These are phyloP conservation scores for sorghum (Sorghum bicolor) DNA, from an alignment of 176 grass and related monocot genomes.

Conservation along the genomic window Sorghum_bicolor_NCBIv3 NC_012873.2:67339001-67339500, in stretches of 20 bases:
- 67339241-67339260: constrained; percentile 43
- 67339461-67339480: constrained; percentile 22
- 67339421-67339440: constrained; percentile 48
- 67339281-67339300: constrained; percentile 37
- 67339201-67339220: constrained; percentile 50
- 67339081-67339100: constrained; percentile 35
- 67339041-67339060: neutral
- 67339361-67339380: constrained; percentile 56
- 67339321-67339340: neutral
- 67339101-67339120: constrained; percentile 38
- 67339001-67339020: constrained; percentile 13
- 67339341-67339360: constrained; percentile 24
- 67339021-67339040: neutral
- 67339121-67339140: neutral
- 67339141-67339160: constrained; percentile 53
- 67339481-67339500: neutral
- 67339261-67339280: constrained; percentile 50
- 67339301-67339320: neutral
- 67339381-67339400: constrained; percentile 45
- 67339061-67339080: constrained; percentile 21
- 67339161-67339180: constrained; percentile 58
- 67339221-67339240: constrained; percentile 53
- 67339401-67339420: constrained; percentile 61
- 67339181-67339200: constrained; percentile 40
- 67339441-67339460: constrained; percentile 59